Conservation (phyloP, 768 basidiomycete species). For the Auricularia sp. region DNA sequence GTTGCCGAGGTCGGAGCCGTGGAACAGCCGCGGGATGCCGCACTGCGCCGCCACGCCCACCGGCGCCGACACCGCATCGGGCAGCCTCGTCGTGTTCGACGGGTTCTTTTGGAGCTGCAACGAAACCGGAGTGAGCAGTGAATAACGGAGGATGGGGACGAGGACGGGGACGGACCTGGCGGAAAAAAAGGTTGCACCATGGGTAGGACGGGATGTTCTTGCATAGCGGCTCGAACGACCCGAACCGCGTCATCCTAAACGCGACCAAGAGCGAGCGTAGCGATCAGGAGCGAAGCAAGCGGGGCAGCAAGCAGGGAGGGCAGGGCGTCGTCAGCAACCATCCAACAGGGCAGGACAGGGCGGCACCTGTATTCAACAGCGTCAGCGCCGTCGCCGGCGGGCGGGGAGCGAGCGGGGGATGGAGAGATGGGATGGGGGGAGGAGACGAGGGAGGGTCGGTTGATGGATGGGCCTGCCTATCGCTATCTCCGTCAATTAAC, state of each 20-base stretch:
- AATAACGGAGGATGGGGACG: constrained; percentile 4
- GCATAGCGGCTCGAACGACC: constrained; percentile 65
- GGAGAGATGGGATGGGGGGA: too few species aligned
- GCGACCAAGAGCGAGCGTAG: too few species aligned
- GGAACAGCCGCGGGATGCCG: constrained; percentile 58
- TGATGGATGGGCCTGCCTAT: too few species aligned
- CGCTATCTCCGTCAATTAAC: too few species aligned
- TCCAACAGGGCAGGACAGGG: too few species aligned
- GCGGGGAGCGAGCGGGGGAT: too few species aligned
- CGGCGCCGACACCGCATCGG: constrained; percentile 44
- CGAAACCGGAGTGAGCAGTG: constrained; percentile 3
- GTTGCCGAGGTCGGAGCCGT: constrained; percentile 52
- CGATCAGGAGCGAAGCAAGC: too few species aligned
- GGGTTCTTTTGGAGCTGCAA: constrained; percentile 25
- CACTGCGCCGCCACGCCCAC: constrained; percentile 78
- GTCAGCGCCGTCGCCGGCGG: too few species aligned
- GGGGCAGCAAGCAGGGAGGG: too few species aligned
- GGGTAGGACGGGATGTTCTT: constrained; percentile 66
- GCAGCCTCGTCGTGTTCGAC: neutral
- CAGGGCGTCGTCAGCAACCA: too few species aligned
- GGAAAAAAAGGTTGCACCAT: constrained; percentile 93
- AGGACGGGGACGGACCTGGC: constrained; percentile 46
- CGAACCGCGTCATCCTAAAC: constrained; percentile 47
- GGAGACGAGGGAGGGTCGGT: too few species aligned
- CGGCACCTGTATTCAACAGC: too few species aligned